These are phyloP conservation scores for Debaryomyces coudertii DNA, from an alignment of 1,139 yeast species.

Conservation along the genomic window DNA sequence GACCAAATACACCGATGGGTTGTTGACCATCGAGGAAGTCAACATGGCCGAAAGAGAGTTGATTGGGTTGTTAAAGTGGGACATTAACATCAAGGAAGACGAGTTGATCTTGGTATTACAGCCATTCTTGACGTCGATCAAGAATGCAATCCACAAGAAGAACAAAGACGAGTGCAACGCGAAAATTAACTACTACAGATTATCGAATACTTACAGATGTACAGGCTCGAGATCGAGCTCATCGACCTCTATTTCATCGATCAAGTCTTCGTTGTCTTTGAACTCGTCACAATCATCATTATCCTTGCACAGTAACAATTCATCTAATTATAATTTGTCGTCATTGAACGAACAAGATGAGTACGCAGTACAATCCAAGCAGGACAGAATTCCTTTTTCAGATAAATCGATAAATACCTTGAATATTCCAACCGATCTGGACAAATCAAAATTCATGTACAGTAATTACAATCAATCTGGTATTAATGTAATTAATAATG, in stretches of 20 bases:
- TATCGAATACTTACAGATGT: slow-evolving; percentile 31
- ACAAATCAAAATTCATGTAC: slow-evolving; percentile 3
- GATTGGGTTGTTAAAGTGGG: slow-evolving; percentile 82
- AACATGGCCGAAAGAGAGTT: slow-evolving; percentile 91
- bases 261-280: slow-evolving; percentile 15
- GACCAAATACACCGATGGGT: slow-evolving; percentile 88
- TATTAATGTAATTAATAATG: slow-evolving; percentile 9
- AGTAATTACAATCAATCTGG: slow-evolving; percentile 9
- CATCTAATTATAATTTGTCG: slow-evolving; percentile 10
- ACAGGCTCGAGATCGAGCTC: slow-evolving; percentile 17
- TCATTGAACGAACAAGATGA: slow-evolving; percentile 7
- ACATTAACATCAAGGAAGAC: slow-evolving; percentile 64
- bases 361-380: slow-evolving; percentile 1
- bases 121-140: slow-evolving; percentile 77
- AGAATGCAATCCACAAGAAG: slow-evolving; percentile 34
- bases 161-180: slow-evolving; percentile 36
- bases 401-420: slow-evolving; percentile 22
- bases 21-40: slow-evolving; percentile 74
- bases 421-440: slow-evolving; percentile 11
- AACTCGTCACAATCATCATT: slow-evolving; percentile 16
- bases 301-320: slow-evolving; percentile 8
- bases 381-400: slow-evolving; percentile 25
- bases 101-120: slow-evolving; percentile 72
- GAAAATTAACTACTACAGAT: slow-evolving; percentile 43
- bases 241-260: slow-evolving; percentile 18